Base-by-base conservation (phyloP, 495 filamentous ascomycete species). In the Aspergillus ellipticus region DNA sequence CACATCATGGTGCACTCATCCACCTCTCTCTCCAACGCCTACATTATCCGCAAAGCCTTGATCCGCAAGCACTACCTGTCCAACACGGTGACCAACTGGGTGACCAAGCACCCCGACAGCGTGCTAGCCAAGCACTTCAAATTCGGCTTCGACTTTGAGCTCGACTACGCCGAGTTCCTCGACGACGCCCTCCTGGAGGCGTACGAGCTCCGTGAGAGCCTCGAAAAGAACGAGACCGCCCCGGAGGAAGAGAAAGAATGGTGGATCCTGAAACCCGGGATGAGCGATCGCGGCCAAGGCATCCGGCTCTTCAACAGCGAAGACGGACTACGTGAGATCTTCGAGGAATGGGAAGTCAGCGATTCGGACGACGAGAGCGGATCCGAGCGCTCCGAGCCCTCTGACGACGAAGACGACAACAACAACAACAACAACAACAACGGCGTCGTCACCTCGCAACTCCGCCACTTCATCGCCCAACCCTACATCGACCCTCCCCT, bases 191-290 rank as follows among this genome's bases (percentile, higher is more conserved):
- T 98, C 7, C 76, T 90, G 0, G 94, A 98, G 61, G 89, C 89
- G 0, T 98, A 82, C 55, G 94, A 97, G 63, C 72, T 98, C 20
- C 79, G 83, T 17, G 92, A 88, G 15, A 89, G 86, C 46, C 75
- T 95, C 54, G 79, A 79, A 35, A 80, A 72, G 43, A 96, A 96
- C 62, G 76, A 75, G 54, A 66, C 67, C 35, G 67, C 65, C 19
- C 57, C 66, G 4, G 64, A 70, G 2, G 63, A 72, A 0, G 80
- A 89, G 61, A 79, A 78, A 48, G 89, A 95, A 71, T 98, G 93
- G 93, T 98, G 94, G 94, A 96, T 97, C 57, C 71, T 97, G 39
- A 98, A 98, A 66, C 94, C 94, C 0, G 84, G 92, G 1, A 97
- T 98, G 94, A 96, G 90, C 70, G 94, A 97, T 65, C 82, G 92